Percentiles rank a stretch among this genome's conserved stretches.
These are phyloP conservation scores for Fusarium sp. DNA, from an alignment of 2,329 filamentous ascomycete species.

Conservation along the genomic window DNA sequence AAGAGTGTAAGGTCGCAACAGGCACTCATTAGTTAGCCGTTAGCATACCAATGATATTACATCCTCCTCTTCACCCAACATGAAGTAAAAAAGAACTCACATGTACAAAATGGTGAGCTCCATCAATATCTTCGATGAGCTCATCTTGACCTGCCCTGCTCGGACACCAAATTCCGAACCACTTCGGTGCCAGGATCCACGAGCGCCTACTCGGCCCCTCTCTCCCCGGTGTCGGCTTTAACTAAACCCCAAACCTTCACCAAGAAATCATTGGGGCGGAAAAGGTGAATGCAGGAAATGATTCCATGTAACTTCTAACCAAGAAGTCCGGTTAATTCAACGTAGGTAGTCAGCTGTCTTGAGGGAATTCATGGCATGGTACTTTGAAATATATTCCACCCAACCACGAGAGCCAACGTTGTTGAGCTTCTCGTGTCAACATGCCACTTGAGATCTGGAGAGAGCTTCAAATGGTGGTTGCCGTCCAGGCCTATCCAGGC, in stretches of 20 bases:
- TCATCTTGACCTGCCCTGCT: neutral
- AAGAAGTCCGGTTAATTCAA: slow-evolving; percentile 17
- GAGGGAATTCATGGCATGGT: slow-evolving; percentile 38
- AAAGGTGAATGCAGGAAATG: slow-evolving; percentile 15
- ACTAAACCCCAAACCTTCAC: slow-evolving; percentile 14
- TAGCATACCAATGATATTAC: neutral
- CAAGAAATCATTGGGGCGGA: slow-evolving; percentile 40
- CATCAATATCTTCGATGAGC: neutral
- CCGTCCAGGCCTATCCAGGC: neutral
- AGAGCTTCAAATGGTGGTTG: neutral
- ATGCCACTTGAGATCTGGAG: slow-evolving; percentile 22
- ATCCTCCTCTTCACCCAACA: neutral
- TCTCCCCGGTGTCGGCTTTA: slow-evolving; percentile 43
- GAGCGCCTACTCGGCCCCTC: slow-evolving; percentile 38
- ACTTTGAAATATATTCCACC: slow-evolving; percentile 1
- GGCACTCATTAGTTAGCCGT: neutral
- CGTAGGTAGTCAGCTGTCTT: slow-evolving; percentile 2
- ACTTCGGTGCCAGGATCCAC: slow-evolving; percentile 2
- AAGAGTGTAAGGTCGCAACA: neutral
- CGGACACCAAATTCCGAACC: slow-evolving; percentile 42
- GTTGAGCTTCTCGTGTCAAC: slow-evolving; percentile 10
- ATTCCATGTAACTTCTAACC: slow-evolving; percentile 7
- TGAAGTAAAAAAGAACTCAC: neutral
- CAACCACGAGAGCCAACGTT: neutral
- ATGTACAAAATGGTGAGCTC: neutral